Percentiles rank a stretch among this genome's conserved stretches.
phyloP scores from a whole-genome alignment of 495 filamentous ascomycete species.

The Cercophora scortea region DNA sequence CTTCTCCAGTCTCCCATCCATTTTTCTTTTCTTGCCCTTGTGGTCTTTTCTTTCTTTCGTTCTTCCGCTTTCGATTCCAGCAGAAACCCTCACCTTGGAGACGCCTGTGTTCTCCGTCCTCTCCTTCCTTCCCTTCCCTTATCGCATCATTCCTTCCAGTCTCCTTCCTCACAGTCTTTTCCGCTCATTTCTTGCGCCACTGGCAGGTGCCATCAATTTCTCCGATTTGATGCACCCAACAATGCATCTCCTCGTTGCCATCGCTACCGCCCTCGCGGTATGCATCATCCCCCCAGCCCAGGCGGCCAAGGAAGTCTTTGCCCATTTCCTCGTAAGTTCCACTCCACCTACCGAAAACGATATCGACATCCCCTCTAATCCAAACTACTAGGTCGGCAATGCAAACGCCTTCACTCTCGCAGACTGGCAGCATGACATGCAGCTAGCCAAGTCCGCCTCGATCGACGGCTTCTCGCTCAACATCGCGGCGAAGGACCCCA shows the following conservation, averaged over 20 bases:
- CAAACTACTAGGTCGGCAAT: conserved; percentile 16
- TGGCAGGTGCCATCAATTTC: too few species aligned
- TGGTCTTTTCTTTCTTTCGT: not conserved
- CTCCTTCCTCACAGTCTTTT: not conserved
- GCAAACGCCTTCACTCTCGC: conserved; percentile 14
- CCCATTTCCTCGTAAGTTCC: conserved; percentile 16
- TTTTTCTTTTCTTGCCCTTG: too few species aligned
- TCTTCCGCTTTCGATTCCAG: not conserved
- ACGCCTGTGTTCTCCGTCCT: not conserved
- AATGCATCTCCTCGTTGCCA: not conserved
- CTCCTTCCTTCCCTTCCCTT: not conserved
- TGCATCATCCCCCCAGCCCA: not conserved
- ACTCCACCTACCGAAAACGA: too few species aligned
- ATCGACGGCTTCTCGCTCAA: conserved; percentile 16
- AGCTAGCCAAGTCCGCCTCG: conserved; percentile 18
- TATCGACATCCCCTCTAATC: not conserved
- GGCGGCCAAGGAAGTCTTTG: conserved; percentile 13
- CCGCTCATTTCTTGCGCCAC: too few species aligned
- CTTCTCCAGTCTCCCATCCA: too few species aligned
- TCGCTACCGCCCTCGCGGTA: not conserved
- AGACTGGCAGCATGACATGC: conserved; percentile 26
- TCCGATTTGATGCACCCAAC: not conserved
- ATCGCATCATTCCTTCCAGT: not conserved
- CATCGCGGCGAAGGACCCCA: conserved; percentile 35
- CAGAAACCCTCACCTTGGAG: not conserved